Evolutionary conservation across 2,329 filamentous ascomycete genomes (phyloP).

Genomic region (Sphaerulina musiva): DNA sequence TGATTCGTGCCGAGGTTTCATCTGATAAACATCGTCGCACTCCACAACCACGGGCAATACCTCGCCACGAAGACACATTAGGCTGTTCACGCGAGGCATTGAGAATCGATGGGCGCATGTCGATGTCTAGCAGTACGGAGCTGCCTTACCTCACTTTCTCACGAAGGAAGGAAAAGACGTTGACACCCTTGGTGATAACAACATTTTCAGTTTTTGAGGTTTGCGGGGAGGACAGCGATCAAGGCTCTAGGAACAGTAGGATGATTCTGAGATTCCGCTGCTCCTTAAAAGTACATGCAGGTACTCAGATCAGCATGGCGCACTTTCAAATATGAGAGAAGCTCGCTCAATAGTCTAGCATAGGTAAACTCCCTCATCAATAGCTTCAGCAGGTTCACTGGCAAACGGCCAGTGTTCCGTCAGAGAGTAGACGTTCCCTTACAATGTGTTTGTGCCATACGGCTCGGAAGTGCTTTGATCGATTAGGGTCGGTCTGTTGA

Average conservation of each 20-base stretch:
- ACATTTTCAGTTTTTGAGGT: background rate
- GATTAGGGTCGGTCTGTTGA: too few species aligned
- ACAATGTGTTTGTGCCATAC: too few species aligned
- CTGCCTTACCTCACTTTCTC: background rate
- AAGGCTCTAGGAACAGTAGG: background rate
- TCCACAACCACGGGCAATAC: constrained; percentile 3
- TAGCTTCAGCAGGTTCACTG: too few species aligned
- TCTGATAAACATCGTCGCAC: constrained; percentile 6
- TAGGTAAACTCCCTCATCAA: too few species aligned
- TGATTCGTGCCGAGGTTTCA: constrained; percentile 1
- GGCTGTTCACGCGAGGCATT: constrained; percentile 2
- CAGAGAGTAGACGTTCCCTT: too few species aligned
- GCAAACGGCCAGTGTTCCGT: too few species aligned
- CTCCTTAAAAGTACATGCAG: background rate
- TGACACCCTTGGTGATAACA: background rate
- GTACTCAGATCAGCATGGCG: too few species aligned
- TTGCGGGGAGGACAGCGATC: constrained; percentile 9
- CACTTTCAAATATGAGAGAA: too few species aligned
- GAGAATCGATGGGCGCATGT: background rate
- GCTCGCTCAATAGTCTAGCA: too few species aligned
- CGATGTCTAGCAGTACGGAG: background rate
- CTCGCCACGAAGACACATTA: constrained; percentile 2
- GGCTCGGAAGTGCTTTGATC: too few species aligned
- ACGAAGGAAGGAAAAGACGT: background rate
- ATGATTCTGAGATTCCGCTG: background rate